These are phyloP conservation scores for Cephaloascus fragrans DNA, from an alignment of 805 yeast genomes.

Conservation along the genomic window DNA sequence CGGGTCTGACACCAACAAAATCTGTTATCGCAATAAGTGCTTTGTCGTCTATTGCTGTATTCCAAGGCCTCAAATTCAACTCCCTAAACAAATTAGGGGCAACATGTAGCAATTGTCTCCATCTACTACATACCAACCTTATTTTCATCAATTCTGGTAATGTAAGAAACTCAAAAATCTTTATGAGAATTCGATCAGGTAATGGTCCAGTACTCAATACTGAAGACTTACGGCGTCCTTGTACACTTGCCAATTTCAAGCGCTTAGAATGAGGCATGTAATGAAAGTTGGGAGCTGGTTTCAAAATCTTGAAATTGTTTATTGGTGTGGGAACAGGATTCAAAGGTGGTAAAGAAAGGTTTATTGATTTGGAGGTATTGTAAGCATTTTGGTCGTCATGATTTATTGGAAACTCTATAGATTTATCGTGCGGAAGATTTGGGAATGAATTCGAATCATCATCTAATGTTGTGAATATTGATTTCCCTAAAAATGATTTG, in stretches of 20 bases:
- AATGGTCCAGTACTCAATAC: constrained; percentile 46
- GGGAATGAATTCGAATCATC: not conserved
- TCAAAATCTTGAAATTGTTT: constrained; percentile 18
- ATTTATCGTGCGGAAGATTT: not conserved
- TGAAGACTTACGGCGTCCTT: constrained; percentile 45
- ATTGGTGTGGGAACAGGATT: constrained; percentile 26
- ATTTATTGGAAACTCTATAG: not conserved
- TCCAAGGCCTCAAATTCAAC: constrained; percentile 55
- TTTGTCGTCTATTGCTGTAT: constrained; percentile 47
- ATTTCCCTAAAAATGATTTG: not conserved
- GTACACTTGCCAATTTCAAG: constrained; percentile 33
- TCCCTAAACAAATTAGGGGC: constrained; percentile 41
- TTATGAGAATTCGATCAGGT: constrained; percentile 49
- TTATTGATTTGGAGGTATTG: no score
- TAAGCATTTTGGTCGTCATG: not conserved
- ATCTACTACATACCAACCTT: constrained; percentile 49
- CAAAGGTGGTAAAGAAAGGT: constrained; percentile 22
- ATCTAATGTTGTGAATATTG: no score
- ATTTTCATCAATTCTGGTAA: constrained; percentile 54
- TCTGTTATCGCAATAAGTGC: constrained; percentile 50
- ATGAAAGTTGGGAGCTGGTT: constrained; percentile 25
- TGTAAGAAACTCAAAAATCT: constrained; percentile 41
- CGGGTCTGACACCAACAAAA: constrained; percentile 64
- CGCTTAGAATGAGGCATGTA: constrained; percentile 49
- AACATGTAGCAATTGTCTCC: constrained; percentile 56